Conservation (phyloP, 1,139 yeast species). For the Cylindricascospora bacillispora region DNA sequence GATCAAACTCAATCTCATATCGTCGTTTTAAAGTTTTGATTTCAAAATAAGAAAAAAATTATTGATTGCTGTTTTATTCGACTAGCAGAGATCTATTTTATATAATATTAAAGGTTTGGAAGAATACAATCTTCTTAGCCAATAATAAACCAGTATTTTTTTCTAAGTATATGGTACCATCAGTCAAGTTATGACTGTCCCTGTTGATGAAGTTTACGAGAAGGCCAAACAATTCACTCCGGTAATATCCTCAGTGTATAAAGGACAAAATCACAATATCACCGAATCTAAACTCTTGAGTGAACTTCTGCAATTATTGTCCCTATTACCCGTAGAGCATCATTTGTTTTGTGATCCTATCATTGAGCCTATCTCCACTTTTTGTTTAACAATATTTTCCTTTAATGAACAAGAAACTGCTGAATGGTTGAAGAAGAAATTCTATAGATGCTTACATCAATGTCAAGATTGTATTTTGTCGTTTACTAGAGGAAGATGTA, state of each 20-base stretch:
- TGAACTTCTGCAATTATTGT: constrained; percentile 18
- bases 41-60: too few species aligned
- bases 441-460: constrained; percentile 29
- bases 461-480: constrained; percentile 42
- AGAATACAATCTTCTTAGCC: too few species aligned
- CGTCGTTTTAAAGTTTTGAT: too few species aligned
- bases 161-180: too few species aligned
- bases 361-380: constrained; percentile 37
- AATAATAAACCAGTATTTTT: too few species aligned
- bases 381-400: constrained; percentile 46
- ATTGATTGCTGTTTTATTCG: too few species aligned
- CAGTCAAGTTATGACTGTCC: too few species aligned
- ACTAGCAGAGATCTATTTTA: too few species aligned
- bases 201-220: constrained; percentile 6
- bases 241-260: constrained; percentile 19
- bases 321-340: constrained; percentile 15
- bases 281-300: constrained; percentile 22
- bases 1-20: too few species aligned
- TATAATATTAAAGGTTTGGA: too few species aligned
- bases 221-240: constrained; percentile 13
- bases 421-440: constrained; percentile 31
- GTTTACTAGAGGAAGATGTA: constrained; percentile 42
- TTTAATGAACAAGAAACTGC: constrained; percentile 38
- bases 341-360: constrained; percentile 49
- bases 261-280: constrained; percentile 15